Evolutionary conservation across 352 stramenopile species (phyloP).

Genomic region (Pythium periplocum): DNA sequence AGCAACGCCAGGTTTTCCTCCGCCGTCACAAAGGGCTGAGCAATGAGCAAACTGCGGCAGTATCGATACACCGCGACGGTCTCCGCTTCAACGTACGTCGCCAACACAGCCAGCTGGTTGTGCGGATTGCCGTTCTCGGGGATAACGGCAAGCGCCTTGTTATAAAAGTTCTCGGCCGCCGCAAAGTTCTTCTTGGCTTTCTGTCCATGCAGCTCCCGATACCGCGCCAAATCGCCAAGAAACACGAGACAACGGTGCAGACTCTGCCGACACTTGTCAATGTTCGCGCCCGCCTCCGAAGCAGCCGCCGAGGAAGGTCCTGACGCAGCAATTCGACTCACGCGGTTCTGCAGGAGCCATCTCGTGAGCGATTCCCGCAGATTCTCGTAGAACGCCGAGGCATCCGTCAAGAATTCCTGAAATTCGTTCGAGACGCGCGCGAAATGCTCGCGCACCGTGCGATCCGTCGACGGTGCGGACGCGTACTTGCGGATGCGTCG

Average conservation of each 20-base stretch:
- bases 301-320: constrained; percentile 19
- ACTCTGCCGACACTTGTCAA: constrained; percentile 45
- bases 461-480: constrained; percentile 55
- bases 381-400: constrained; percentile 72
- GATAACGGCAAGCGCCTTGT: constrained; percentile 58
- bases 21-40: constrained; percentile 81
- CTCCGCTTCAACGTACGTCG: constrained; percentile 86
- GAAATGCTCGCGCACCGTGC: constrained; percentile 72
- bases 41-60: constrained; percentile 80
- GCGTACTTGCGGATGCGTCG: constrained; percentile 84
- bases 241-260: constrained; percentile 82
- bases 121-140: constrained; percentile 82
- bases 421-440: constrained; percentile 68
- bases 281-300: constrained; percentile 9
- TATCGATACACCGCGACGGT: constrained; percentile 89
- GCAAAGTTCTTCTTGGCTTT: constrained; percentile 85
- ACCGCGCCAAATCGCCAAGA: constrained; percentile 72
- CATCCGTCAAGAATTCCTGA: constrained; percentile 56
- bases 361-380: constrained; percentile 41
- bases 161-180: constrained; percentile 61
- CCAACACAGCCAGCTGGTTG: constrained; percentile 82
- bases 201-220: constrained; percentile 78
- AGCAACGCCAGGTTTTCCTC: constrained; percentile 87
- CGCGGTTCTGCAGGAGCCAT: constrained; percentile 43
- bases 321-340: constrained; percentile 26